Conservation (phyloP, 768 basidiomycete genomes). For the Mrakia frigida region DNA sequence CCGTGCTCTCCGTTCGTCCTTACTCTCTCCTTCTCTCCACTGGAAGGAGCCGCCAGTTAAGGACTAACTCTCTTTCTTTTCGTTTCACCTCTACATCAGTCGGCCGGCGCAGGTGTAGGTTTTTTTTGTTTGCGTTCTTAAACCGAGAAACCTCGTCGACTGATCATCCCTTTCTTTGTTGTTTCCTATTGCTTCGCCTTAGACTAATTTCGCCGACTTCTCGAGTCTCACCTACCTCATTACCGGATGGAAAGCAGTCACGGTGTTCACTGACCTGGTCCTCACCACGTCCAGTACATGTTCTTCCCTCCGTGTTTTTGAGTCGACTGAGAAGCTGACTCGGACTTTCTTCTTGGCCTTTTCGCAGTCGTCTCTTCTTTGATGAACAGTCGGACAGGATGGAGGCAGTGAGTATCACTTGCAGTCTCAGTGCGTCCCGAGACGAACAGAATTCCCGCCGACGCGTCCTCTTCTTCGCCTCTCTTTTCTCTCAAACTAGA, state of each 20-base stretch:
- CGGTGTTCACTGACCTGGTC: not conserved
- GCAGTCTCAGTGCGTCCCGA: not conserved
- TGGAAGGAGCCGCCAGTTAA: too few relatives aligned
- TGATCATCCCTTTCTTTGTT: not conserved
- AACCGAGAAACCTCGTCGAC: not conserved
- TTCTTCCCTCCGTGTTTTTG: not conserved
- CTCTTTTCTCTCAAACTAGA: not conserved
- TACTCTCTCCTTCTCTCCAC: not conserved
- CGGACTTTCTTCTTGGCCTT: not conserved
- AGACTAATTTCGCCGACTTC: not conserved
- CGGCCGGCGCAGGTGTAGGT: not conserved
- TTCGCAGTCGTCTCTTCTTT: not conserved
- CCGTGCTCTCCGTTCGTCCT: not conserved
- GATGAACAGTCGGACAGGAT: slow-evolving; percentile 4
- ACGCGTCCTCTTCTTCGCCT: not conserved
- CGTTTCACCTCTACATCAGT: not conserved
- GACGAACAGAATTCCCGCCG: not conserved
- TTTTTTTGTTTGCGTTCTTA: not conserved
- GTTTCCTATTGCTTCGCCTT: not conserved
- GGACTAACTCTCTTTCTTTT: not conserved
- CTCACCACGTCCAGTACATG: not conserved
- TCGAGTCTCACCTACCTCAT: not conserved
- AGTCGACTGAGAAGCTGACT: not conserved
- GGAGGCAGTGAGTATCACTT: not conserved
- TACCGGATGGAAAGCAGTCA: not conserved